Percentiles rank a stretch among this genome's conserved stretches.
These are phyloP conservation scores for Apiotrichum gracile DNA, from an alignment of 1,284 basidiomycete species.

Conservation along the genomic window DNA sequence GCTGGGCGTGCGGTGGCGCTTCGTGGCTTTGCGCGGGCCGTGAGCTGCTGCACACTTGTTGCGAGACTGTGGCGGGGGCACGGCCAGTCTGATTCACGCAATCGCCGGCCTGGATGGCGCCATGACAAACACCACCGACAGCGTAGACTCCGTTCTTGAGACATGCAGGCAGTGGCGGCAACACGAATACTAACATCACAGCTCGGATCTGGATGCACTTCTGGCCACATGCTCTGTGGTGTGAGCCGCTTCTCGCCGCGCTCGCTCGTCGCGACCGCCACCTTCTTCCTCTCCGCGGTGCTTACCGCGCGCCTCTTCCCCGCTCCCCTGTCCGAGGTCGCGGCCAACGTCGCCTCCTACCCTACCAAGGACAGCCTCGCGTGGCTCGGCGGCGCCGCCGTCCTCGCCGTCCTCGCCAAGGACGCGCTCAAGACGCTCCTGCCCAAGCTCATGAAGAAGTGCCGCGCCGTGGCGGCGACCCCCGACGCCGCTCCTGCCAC, in stretches of 20 bases:
- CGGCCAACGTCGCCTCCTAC: constrained; percentile 9
- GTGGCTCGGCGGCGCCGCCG: constrained; percentile 51
- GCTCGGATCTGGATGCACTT: constrained; percentile 13
- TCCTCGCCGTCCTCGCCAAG: constrained; percentile 13
- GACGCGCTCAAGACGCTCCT: not conserved
- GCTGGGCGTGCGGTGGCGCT: no score
- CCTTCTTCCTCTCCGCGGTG: constrained; percentile 55
- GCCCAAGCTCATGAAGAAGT: not conserved
- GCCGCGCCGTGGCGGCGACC: not conserved
- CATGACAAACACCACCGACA: no score
- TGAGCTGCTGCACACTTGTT: no score
- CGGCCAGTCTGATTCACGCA: no score
- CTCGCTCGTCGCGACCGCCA: constrained; percentile 52
- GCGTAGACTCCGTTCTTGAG: no score
- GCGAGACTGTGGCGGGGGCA: no score
- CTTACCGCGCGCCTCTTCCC: constrained; percentile 48
- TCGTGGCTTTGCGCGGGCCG: no score
- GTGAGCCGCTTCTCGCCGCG: constrained; percentile 58
- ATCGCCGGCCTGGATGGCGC: no score
- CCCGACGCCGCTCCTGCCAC: not conserved
- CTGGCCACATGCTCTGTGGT: constrained; percentile 64
- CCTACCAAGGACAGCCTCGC: constrained; percentile 40
- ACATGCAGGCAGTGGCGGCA: no score
- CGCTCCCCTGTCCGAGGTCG: constrained; percentile 5
- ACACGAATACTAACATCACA: constrained; percentile 12